Base-by-base conservation (phyloP, 2,329 filamentous ascomycete species). In the Penicillium sp. region DNA sequence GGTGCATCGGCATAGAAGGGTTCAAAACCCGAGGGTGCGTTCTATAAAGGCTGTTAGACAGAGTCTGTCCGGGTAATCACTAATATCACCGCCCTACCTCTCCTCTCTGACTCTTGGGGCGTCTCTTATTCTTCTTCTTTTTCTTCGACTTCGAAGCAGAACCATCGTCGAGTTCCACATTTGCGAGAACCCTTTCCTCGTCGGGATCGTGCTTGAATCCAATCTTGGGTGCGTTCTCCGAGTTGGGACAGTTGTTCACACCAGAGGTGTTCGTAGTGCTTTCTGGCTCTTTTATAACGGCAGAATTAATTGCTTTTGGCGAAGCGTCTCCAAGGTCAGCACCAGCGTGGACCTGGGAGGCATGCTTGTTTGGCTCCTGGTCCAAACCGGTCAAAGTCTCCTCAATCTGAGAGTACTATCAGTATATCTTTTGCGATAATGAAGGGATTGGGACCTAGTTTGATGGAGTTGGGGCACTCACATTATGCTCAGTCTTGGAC, bases 1-100 rank as follows among this genome's bases (percentile, higher is more conserved):
- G 92, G 92, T 1, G 87, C 81, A 71, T 97, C 93, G 13, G 89
- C 86, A 69, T 85, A 94, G 71, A 85, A 90, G 59, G 92, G 87
- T 83, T 92, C 89, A 56, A 92, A 92, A 0, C 89, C 89, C 6
- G 84, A 88, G 5, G 79, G 78, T 56, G 77, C 75, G 46, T 66
- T 69, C 76, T 79, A 40, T 13, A 16, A 20, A 22, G 7, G 58
- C 45, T 22, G 24, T 34, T 26, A 50, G 55, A 57, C 24, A 61
- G 46, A 11, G 18, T 44, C 11, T 34, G 16, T 3, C 29, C 8
- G 32, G n/a, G 5, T 22, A 16, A 26, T 26, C 24, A 45, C 11
- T 35, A 18, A n/a, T 40, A 22, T 50, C 20, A 22, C 8, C 8
- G 11, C 16, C 45, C 8, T 61, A 66, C 65, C 39, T 46, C 45